Conservation (phyloP, 371 early-diverging fungal genomes). For the Mortierella sp. region DNA sequence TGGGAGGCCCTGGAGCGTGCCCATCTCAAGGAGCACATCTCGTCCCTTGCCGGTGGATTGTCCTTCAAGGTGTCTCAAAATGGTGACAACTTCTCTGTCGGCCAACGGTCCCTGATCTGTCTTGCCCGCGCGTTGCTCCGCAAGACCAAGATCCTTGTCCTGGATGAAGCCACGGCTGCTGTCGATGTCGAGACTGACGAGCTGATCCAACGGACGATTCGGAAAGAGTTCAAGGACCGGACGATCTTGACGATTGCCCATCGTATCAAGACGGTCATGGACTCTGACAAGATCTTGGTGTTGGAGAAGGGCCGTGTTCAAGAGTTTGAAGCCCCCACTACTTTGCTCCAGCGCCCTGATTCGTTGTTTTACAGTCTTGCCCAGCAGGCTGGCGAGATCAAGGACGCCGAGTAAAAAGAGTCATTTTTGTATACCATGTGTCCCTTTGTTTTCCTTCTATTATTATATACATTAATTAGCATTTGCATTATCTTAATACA, state of each 20-base stretch:
- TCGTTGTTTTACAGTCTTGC: slow-evolving; percentile 71
- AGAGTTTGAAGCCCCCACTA: slow-evolving; percentile 75
- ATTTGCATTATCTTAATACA: background rate
- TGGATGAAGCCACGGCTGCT: slow-evolving; percentile 78
- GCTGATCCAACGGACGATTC: slow-evolving; percentile 72
- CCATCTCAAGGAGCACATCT: slow-evolving; percentile 63
- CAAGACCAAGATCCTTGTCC: slow-evolving; percentile 64
- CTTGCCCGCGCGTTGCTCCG: slow-evolving; percentile 70
- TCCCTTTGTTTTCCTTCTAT: background rate
- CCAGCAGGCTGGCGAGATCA: slow-evolving; percentile 38
- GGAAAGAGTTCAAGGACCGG: slow-evolving; percentile 51
- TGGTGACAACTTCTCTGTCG: slow-evolving; percentile 70
- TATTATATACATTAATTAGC: background rate
- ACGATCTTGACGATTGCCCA: slow-evolving; percentile 37
- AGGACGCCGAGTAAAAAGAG: slow-evolving; percentile 13
- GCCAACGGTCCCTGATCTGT: slow-evolving; percentile 77
- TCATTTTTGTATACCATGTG: background rate
- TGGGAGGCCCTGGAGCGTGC: slow-evolving; percentile 67
- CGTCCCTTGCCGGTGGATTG: slow-evolving; percentile 57
- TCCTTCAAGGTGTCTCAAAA: slow-evolving; percentile 39
- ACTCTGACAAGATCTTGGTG: slow-evolving; percentile 83
- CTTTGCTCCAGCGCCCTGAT: slow-evolving; percentile 62
- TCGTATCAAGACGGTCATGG: slow-evolving; percentile 72
- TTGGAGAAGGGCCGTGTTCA: slow-evolving; percentile 77
- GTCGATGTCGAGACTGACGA: slow-evolving; percentile 74